Evolutionary conservation across 495 filamentous ascomycete species (phyloP).

Genomic region (Immersiella caudata): DNA sequence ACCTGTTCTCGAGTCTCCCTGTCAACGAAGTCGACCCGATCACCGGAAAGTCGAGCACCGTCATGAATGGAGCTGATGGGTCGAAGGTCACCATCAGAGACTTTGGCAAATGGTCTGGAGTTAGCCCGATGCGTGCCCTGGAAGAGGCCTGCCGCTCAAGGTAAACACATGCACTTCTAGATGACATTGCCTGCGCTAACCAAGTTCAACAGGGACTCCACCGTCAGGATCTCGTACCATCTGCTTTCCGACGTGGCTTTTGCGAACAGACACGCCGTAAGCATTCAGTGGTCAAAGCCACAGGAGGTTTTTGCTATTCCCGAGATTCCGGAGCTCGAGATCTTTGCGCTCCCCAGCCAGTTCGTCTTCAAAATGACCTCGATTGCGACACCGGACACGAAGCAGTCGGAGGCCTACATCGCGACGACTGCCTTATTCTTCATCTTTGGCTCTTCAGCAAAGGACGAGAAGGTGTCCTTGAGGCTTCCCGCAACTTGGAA

Average conservation of each 20-base stretch:
- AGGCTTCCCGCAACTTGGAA: slow-evolving; percentile 79
- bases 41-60: slow-evolving; percentile 55
- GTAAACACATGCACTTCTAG: slow-evolving; percentile 45
- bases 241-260: slow-evolving; percentile 71
- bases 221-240: slow-evolving; percentile 64
- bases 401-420: slow-evolving; percentile 85
- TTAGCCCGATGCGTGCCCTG: slow-evolving; percentile 70
- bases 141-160: slow-evolving; percentile 87
- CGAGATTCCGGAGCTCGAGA: slow-evolving; percentile 48
- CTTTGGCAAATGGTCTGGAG: slow-evolving; percentile 78
- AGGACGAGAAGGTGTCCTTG: slow-evolving; percentile 83
- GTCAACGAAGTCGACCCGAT: slow-evolving; percentile 57
- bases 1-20: slow-evolving; percentile 72
- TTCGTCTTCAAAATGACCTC: slow-evolving; percentile 69
- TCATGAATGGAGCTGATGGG: slow-evolving; percentile 54
- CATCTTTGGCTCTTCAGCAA: slow-evolving; percentile 72
- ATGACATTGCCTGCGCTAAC: slow-evolving; percentile 21
- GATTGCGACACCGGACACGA: slow-evolving; percentile 71
- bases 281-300: slow-evolving; percentile 77
- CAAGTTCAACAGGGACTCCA: slow-evolving; percentile 59
- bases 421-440: slow-evolving; percentile 81
- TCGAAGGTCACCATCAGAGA: slow-evolving; percentile 66
- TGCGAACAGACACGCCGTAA: slow-evolving; percentile 72
- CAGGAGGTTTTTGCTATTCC: slow-evolving; percentile 59
- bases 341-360: slow-evolving; percentile 43